Conservation (phyloP, 805 yeast species). For the Wickerhamomyces xylosicus region DNA sequence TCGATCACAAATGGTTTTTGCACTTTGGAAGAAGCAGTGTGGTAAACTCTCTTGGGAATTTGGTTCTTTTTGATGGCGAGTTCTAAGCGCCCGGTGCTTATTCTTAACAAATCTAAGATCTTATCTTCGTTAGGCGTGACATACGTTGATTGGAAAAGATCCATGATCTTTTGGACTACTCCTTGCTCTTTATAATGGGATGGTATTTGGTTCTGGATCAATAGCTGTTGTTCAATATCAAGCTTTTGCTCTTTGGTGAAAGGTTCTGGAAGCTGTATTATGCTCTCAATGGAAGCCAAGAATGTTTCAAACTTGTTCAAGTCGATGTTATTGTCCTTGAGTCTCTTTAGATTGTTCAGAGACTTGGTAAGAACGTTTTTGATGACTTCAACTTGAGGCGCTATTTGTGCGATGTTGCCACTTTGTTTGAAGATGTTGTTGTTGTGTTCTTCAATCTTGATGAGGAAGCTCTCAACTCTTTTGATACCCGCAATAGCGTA, state of each 20-base stretch:
- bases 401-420: slow-evolving; percentile 37
- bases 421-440: slow-evolving; percentile 4
- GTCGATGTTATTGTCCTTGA: slow-evolving; percentile 20
- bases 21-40: slow-evolving; percentile 22
- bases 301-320: slow-evolving; percentile 49
- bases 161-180: neutral
- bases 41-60: slow-evolving; percentile 25
- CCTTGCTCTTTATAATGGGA: slow-evolving; percentile 12
- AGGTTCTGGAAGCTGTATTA: slow-evolving; percentile 8
- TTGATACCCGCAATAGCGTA: slow-evolving; percentile 60
- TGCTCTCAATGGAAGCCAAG: slow-evolving; percentile 42
- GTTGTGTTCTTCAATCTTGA: slow-evolving; percentile 14
- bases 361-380: slow-evolving; percentile 31
- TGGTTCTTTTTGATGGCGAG: slow-evolving; percentile 19
- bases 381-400: slow-evolving; percentile 15
- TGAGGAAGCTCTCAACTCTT: slow-evolving; percentile 30
- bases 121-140: neutral
- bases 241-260: slow-evolving; percentile 4
- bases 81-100: slow-evolving; percentile 58
- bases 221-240: slow-evolving; percentile 16
- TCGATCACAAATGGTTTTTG: slow-evolving; percentile 20
- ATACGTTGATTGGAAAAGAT: neutral
- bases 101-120: slow-evolving; percentile 22
- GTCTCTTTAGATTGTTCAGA: slow-evolving; percentile 26
- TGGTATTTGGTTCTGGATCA: slow-evolving; percentile 17